Percentiles rank a stretch among this genome's conserved stretches.
phyloP scores from a whole-genome alignment of 2,329 filamentous ascomycete genomes.

The Penicillium vulpinum region DNA sequence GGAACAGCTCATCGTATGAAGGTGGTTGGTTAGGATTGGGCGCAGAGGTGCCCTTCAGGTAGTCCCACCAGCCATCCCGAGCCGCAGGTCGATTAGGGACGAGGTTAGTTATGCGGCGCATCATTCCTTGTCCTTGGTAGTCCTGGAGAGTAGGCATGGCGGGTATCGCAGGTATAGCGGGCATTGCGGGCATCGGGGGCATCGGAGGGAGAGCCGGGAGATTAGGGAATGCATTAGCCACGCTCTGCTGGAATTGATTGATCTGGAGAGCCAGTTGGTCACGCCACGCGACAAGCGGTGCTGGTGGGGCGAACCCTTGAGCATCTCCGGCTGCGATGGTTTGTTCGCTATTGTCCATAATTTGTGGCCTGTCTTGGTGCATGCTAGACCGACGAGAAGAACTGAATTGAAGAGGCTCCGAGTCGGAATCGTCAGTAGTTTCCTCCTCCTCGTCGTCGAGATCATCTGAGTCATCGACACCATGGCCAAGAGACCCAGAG shows the following conservation, averaged over 20 bases:
- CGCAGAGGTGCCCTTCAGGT: slow-evolving; percentile 55
- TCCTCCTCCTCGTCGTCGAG: slow-evolving; percentile 28
- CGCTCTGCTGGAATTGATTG: slow-evolving; percentile 72
- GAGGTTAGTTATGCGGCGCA: slow-evolving; percentile 70
- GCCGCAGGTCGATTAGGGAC: slow-evolving; percentile 66
- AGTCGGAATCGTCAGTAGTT: slow-evolving; percentile 25
- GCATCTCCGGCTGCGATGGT: slow-evolving; percentile 27
- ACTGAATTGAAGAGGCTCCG: slow-evolving; percentile 27
- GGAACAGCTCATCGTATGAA: slow-evolving; percentile 78
- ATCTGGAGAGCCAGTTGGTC: slow-evolving; percentile 73
- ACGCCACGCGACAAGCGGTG: slow-evolving; percentile 67
- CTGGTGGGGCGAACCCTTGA: slow-evolving; percentile 53
- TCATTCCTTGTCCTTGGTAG: slow-evolving; percentile 72
- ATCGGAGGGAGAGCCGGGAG: slow-evolving; percentile 60
- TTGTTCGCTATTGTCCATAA: slow-evolving; percentile 28
- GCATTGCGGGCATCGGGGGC: slow-evolving; percentile 54
- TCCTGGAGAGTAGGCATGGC: slow-evolving; percentile 65
- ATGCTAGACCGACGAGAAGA: slow-evolving; percentile 40
- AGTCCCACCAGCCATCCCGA: slow-evolving; percentile 64
- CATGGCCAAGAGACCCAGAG: slow-evolving; percentile 48
- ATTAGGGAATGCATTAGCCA: slow-evolving; percentile 67
- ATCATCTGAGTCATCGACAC: slow-evolving; percentile 43
- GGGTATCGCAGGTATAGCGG: slow-evolving; percentile 60
- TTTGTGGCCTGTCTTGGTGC: slow-evolving; percentile 33
- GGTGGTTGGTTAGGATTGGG: slow-evolving; percentile 61